Base-by-base conservation (phyloP, 306 rosid genomes). In the Ormosia semicastrata region DNA sequence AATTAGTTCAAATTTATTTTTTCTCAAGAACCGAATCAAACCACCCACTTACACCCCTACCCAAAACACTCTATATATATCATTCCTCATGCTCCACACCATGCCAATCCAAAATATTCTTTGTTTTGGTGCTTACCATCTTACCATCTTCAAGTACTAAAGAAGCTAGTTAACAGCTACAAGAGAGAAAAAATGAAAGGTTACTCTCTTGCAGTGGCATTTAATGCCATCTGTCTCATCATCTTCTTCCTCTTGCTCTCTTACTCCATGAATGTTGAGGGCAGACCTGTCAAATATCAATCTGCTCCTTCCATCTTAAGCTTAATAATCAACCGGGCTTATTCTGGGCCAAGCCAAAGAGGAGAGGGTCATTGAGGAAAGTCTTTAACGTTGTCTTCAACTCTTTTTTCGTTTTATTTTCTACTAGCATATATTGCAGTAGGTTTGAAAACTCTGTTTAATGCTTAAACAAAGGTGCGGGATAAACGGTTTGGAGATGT, bases 241-340 rank as follows among this genome's bases (percentile, higher is more conserved):
- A 14, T 88, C 57, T 90, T 91, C 84, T 75, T 82, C 64, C 66
- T 94, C 40, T 64, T 89, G 68, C 60, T 90, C 17, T 89, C 92
- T 15, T 62, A 24, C 46, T 78, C 86, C 73, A 44, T 63, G 29
- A 82, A 85, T 32, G 91, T 77, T 57, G 89, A 92, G 32, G 88
- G 85, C 8, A 88, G 94, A 77, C 76, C 82, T 50, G 79, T 81
- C 13, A 73, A 46, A 52, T 57, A 81, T 71, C 60, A 72, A 34
- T 73, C 87, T 29, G 59, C 70, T 66, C 62, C 80, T 57, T 81
- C 84, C n/a, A 50, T 73, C 65, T 10, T 63, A 32, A 37, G 11
- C 32, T 73, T 73, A 7, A 52, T 84, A 3, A 59, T 77, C 76
- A 67, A 37, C 67, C 73, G 69, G 29, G 87, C 90, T 77, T 77